These are phyloP conservation scores for Backusella circina DNA, from an alignment of 192 early-diverging fungal species.

Conservation along the genomic window DNA sequence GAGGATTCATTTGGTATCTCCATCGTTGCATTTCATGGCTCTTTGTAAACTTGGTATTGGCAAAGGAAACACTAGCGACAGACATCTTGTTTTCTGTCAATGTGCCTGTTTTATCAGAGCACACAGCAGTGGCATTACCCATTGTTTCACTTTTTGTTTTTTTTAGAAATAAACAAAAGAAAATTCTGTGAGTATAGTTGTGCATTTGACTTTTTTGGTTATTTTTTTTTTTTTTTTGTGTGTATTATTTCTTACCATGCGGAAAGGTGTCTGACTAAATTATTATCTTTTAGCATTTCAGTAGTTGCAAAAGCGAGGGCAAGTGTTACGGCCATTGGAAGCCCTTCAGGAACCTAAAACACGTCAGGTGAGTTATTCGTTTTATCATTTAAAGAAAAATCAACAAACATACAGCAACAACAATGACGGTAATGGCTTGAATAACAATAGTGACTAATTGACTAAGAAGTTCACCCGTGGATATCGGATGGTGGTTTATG, in stretches of 20 bases:
- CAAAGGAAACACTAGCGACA: constrained; percentile 38
- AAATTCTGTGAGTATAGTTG: background rate
- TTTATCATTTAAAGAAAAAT: background rate
- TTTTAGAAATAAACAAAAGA: background rate
- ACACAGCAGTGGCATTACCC: constrained; percentile 79
- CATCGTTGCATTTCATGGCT: background rate
- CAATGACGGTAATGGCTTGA: constrained; percentile 78
- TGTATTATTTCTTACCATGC: constrained; percentile 41
- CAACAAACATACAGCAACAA: constrained; percentile 56
- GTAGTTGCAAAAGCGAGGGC: constrained; percentile 81
- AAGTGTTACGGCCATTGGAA: constrained; percentile 87
- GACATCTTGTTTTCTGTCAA: constrained; percentile 85
- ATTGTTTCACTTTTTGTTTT: constrained; percentile 61
- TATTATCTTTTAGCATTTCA: constrained; percentile 80
- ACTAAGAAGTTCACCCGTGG: constrained; percentile 47
- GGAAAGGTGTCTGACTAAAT: constrained; percentile 76
- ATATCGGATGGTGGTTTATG: constrained; percentile 54
- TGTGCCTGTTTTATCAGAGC: constrained; percentile 90
- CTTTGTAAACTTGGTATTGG: background rate
- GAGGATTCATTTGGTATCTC: background rate
- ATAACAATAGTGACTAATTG: constrained; percentile 68
- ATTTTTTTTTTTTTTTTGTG: background rate
- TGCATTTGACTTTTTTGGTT: constrained; percentile 1
- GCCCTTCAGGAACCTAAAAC: constrained; percentile 62
- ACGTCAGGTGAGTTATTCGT: constrained; percentile 1